Evolutionary conservation across 1,139 yeast species (phyloP).

Genomic region (Zygosaccharomyces sapae): DNA sequence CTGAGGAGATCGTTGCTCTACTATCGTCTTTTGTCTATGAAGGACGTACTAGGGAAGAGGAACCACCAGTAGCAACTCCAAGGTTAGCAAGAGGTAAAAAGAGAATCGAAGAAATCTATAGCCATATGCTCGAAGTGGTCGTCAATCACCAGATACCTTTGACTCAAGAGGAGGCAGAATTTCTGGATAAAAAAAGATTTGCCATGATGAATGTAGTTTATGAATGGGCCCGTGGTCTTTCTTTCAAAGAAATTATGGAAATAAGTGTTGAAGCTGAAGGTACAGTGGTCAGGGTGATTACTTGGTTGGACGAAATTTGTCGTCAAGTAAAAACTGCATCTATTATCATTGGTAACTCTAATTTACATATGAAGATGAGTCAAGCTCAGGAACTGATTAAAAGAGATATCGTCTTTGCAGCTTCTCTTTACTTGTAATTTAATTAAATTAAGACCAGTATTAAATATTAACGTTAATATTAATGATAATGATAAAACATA

Average conservation of each 20-base stretch:
- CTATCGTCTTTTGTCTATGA: conserved; percentile 90
- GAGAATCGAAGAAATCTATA: conserved; percentile 67
- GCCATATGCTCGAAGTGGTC: conserved; percentile 57
- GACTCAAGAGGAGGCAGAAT: conserved; percentile 82
- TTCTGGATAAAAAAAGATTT: conserved; percentile 76
- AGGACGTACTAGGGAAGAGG: conserved; percentile 60
- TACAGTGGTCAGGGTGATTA: conserved; percentile 93
- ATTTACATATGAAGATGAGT: conserved; percentile 80
- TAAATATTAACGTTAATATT: neutral
- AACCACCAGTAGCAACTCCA: conserved; percentile 67
- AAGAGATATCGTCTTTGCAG: conserved; percentile 96
- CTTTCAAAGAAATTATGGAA: conserved; percentile 86
- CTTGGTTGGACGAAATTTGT: conserved; percentile 90
- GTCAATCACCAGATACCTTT: conserved; percentile 65
- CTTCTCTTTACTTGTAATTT: conserved; percentile 72
- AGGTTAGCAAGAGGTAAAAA: conserved; percentile 73
- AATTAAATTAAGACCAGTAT: neutral
- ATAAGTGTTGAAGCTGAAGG: conserved; percentile 92
- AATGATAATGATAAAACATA: neutral
- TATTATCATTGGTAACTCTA: conserved; percentile 87
- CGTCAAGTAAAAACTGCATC: conserved; percentile 94
- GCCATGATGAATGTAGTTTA: conserved; percentile 90
- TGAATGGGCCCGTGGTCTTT: conserved; percentile 96
- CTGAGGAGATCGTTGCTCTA: conserved; percentile 93
- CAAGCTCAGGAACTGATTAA: conserved; percentile 92